phyloP scores from a whole-genome alignment of 1,139 yeast species.

The Entelexis sorbosivorans region DNA sequence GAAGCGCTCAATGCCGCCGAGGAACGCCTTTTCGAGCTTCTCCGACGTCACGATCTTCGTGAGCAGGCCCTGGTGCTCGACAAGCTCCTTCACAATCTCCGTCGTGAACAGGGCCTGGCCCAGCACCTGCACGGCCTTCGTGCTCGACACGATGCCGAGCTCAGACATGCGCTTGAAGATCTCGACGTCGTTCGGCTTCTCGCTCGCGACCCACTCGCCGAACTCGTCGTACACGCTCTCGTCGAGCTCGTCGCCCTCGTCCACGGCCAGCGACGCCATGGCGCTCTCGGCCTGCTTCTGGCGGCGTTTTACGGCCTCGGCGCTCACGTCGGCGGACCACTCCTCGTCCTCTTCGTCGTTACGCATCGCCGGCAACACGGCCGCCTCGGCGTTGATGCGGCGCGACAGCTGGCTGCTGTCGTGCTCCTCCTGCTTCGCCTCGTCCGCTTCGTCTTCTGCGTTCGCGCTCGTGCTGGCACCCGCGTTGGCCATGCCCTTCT shows the following conservation, averaged over 20 bases:
- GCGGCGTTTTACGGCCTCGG: conserved; percentile 90
- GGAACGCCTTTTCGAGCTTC: conserved; percentile 70
- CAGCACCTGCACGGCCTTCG: conserved; percentile 77
- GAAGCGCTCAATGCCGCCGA: conserved; percentile 93
- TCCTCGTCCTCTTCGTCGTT: conserved; percentile 66
- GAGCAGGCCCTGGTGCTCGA: conserved; percentile 70
- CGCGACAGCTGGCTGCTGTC: conserved; percentile 71
- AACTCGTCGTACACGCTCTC: conserved; percentile 49
- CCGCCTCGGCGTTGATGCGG: conserved; percentile 78
- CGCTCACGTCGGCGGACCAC: conserved; percentile 97
- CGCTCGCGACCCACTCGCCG: conserved; percentile 80
- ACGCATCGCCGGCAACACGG: conserved; percentile 41
- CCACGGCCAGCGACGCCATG: conserved; percentile 34
- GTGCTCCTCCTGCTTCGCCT: conserved; percentile 35
- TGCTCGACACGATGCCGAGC: conserved; percentile 57
- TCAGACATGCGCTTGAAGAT: conserved; percentile 83
- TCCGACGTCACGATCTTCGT: conserved; percentile 55
- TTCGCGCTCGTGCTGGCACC: conserved; percentile 42
- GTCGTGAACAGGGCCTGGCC: conserved; percentile 85
- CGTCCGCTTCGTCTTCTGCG: conserved; percentile 42
- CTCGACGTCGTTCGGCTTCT: conserved; percentile 64
- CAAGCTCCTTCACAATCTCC: conserved; percentile 60
- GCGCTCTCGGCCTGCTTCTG: conserved; percentile 71
- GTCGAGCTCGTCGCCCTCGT: conserved; percentile 28
- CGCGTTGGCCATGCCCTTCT: conserved; percentile 72